phyloP scores from a whole-genome alignment of 208 protist genomes.

The Leishmania gerbilli region DNA sequence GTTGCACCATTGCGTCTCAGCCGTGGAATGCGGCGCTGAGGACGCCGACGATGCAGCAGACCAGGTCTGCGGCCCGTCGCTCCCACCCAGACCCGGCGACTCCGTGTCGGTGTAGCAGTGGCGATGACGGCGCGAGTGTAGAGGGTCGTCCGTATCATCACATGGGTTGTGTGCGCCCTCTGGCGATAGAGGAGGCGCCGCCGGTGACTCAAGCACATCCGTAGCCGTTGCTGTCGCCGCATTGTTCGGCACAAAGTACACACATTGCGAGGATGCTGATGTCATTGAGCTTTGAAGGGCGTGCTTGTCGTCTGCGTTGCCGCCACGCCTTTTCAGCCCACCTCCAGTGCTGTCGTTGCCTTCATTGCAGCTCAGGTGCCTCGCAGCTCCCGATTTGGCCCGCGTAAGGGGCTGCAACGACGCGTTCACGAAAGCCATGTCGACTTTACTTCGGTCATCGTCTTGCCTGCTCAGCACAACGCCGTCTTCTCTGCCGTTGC shows the following conservation, averaged over 20 bases:
- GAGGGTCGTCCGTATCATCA: neutral
- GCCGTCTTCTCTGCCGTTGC: neutral
- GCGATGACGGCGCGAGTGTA: neutral
- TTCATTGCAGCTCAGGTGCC: neutral
- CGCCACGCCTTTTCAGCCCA: neutral
- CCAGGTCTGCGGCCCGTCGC: neutral
- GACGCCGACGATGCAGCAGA: neutral
- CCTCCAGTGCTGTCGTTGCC: neutral
- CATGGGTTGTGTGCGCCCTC: neutral
- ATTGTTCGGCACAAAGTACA: neutral
- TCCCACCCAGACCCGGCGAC: neutral
- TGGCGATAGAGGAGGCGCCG: neutral
- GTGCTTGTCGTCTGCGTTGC: neutral
- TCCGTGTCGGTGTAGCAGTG: neutral
- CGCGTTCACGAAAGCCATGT: neutral
- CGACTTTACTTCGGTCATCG: neutral
- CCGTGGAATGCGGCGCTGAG: slow-evolving; percentile 7
- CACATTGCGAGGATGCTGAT: neutral
- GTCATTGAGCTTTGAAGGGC: neutral
- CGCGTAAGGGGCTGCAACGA: neutral
- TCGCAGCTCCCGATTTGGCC: neutral
- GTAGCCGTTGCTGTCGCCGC: neutral
- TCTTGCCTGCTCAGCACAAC: neutral
- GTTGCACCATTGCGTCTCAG: slow-evolving; percentile 22
- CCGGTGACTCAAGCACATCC: neutral